phyloP scores from a whole-genome alignment of 306 rosid genomes.

The Castanea sativa region DNA sequence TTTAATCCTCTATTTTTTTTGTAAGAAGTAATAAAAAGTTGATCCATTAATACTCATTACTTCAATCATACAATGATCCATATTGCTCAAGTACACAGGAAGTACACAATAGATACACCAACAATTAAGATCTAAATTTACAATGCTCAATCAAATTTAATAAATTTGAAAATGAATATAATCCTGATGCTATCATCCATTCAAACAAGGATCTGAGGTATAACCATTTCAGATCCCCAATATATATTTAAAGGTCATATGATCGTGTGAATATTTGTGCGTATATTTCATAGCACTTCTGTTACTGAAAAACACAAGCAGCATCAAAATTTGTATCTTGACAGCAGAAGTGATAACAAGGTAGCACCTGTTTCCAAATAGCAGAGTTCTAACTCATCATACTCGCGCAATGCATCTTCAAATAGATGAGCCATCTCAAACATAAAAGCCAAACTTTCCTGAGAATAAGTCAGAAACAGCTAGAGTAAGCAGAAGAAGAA shows the following conservation, averaged over 20 bases:
- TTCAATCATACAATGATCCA: not conserved
- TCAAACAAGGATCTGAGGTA: too few relatives aligned
- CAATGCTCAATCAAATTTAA: too few relatives aligned
- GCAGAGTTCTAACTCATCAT: slow-evolving; percentile 93
- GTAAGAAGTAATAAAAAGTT: slow-evolving; percentile 4
- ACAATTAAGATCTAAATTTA: too few relatives aligned
- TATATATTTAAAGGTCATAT: not conserved
- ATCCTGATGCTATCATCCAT: too few relatives aligned
- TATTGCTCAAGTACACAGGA: too few relatives aligned
- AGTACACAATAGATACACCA: too few relatives aligned
- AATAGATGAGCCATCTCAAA: slow-evolving; percentile 96
- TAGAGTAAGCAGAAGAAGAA: slow-evolving; percentile 15
- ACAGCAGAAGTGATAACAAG: slow-evolving; percentile 23
- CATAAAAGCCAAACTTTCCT: slow-evolving; percentile 99
- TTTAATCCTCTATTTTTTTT: slow-evolving; percentile 22
- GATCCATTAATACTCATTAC: not conserved
- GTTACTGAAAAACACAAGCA: not conserved
- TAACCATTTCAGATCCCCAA: too few relatives aligned
- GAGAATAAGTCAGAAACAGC: slow-evolving; percentile 35
- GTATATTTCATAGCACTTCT: not conserved
- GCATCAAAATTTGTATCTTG: slow-evolving; percentile 18
- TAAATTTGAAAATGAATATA: too few relatives aligned
- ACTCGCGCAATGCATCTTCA: slow-evolving; percentile 95
- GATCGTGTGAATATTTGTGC: not conserved
- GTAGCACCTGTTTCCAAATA: slow-evolving; percentile 88